Conservation (phyloP, 192 early-diverging fungal genomes). For the Coemansia sp. region DNA sequence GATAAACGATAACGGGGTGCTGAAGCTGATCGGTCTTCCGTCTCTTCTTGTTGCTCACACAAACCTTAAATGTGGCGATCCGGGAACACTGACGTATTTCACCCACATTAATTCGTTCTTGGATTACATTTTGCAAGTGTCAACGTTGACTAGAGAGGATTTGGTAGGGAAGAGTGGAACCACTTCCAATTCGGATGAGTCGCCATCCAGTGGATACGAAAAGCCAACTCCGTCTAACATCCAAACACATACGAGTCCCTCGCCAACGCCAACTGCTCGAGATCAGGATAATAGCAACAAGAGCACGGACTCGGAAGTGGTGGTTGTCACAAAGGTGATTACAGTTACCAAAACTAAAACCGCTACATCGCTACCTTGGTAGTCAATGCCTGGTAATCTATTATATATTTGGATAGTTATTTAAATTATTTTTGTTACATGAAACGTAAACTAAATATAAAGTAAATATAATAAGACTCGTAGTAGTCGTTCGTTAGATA, state of each 20-base stretch:
- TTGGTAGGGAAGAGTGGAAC: background rate
- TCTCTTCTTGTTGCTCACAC: constrained; percentile 3
- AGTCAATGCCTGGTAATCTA: background rate
- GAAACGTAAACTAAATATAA: too few relatives aligned
- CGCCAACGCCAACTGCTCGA: background rate
- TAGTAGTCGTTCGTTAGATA: too few relatives aligned
- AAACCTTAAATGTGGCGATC: constrained; percentile 7
- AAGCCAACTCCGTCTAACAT: background rate
- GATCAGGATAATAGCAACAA: too few relatives aligned
- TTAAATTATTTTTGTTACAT: background rate
- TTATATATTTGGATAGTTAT: background rate
- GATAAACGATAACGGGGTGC: background rate
- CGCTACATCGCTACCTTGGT: background rate
- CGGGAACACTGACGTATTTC: constrained; percentile 16
- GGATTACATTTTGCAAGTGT: constrained; percentile 15
- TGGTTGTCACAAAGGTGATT: background rate
- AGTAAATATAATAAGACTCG: too few relatives aligned
- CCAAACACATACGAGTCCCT: background rate
- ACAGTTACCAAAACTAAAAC: background rate
- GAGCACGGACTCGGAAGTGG: background rate
- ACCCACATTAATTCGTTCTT: constrained; percentile 9
- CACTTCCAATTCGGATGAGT: background rate
- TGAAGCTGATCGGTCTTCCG: constrained; percentile 9
- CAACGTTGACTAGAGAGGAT: constrained; percentile 11
- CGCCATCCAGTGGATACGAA: background rate